Conservation (phyloP, 768 basidiomycete species). For the Macrolepiota fuliginosa region DNA sequence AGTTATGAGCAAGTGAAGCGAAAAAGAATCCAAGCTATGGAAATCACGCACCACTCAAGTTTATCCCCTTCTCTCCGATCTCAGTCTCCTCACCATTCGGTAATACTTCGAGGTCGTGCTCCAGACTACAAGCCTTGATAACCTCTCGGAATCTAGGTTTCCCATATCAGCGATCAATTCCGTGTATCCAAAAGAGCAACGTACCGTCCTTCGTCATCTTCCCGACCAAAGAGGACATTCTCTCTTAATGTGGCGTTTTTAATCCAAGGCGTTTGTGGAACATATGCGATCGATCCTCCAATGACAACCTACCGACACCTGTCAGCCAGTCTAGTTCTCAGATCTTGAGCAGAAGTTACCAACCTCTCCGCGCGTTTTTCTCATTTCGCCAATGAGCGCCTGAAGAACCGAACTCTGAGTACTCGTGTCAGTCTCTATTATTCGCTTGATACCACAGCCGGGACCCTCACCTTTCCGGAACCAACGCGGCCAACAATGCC, state of each 20-base stretch:
- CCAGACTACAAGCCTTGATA: conserved; percentile 63
- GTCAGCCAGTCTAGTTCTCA: not conserved
- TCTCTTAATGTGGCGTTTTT: conserved; percentile 65
- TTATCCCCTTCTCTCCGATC: conserved; percentile 79
- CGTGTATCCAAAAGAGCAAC: not conserved
- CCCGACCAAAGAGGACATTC: conserved; percentile 74
- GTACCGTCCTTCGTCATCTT: conserved; percentile 55
- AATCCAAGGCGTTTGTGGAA: conserved; percentile 65
- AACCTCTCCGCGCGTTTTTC: conserved; percentile 53
- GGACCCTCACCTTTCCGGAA: conserved; percentile 55
- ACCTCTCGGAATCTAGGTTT: conserved; percentile 47
- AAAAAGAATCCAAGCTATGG: not conserved
- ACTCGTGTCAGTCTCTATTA: not conserved
- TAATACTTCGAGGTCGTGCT: conserved; percentile 69
- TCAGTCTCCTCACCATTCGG: conserved; percentile 68
- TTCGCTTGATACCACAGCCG: not conserved
- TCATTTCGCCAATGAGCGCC: conserved; percentile 67
- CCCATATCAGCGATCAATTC: not conserved
- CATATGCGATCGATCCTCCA: conserved; percentile 51
- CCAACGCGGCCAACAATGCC: conserved; percentile 78
- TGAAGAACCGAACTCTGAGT: conserved; percentile 53
- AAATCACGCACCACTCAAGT: conserved; percentile 48
- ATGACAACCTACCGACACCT: not conserved
- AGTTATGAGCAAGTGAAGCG: not conserved
- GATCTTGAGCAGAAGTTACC: conserved; percentile 9